Evolutionary conservation across 805 yeast species (phyloP).

Genomic region (Barnettozyma sucrosica): DNA sequence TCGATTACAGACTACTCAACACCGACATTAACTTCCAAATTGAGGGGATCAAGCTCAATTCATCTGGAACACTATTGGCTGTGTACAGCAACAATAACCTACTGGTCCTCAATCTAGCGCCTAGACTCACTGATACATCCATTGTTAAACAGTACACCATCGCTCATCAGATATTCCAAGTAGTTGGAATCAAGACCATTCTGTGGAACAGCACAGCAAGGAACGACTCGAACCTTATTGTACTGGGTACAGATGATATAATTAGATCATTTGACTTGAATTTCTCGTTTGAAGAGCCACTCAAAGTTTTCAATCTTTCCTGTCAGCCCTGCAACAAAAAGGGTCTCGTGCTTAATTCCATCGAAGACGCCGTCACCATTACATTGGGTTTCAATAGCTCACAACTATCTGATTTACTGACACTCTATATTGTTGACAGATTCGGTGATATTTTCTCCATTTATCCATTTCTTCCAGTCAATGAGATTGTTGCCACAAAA

Average conservation of each 20-base stretch:
- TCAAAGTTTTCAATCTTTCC: constrained; percentile 14
- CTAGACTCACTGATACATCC: background rate
- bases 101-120: constrained; percentile 24
- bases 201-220: constrained; percentile 41
- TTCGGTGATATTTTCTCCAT: constrained; percentile 58
- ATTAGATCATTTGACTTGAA: constrained; percentile 34
- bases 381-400: constrained; percentile 19
- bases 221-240: constrained; percentile 37
- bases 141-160: constrained; percentile 21
- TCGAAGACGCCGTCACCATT: constrained; percentile 21
- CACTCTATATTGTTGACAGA: constrained; percentile 44
- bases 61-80: constrained; percentile 38
- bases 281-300: constrained; percentile 25
- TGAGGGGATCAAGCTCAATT: constrained; percentile 32
- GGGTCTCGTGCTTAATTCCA: constrained; percentile 19
- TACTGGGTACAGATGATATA: constrained; percentile 30
- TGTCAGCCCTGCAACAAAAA: constrained; percentile 11
- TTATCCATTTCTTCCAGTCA: constrained; percentile 56
- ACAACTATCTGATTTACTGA: constrained; percentile 36
- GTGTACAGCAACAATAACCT: constrained; percentile 30
- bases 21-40: constrained; percentile 28
- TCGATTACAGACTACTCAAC: constrained; percentile 12
- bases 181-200: constrained; percentile 31
- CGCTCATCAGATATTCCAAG: constrained; percentile 25
- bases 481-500: constrained; percentile 32